These are phyloP conservation scores for Lagerstroemia speciosa DNA, from an alignment of 345 rosid genomes.

Conservation along the genomic window DNA sequence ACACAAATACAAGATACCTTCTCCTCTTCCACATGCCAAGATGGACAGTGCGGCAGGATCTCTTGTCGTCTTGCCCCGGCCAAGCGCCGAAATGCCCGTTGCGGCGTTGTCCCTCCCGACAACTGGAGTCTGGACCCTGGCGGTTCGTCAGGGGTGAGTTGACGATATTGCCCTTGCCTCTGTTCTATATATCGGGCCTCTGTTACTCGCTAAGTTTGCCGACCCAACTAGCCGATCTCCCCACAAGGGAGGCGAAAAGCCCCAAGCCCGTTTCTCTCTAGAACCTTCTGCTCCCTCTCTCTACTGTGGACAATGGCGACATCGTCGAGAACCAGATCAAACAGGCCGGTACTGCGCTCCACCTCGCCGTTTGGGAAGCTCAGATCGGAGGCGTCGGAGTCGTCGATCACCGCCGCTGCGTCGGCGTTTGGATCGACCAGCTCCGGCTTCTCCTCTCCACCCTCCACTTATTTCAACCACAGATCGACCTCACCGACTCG, in stretches of 20 bases:
- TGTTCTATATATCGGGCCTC: slow-evolving; percentile 40
- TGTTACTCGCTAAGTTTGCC: slow-evolving; percentile 70
- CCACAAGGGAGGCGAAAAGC: slow-evolving; percentile 8
- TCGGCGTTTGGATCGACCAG: slow-evolving; percentile 47
- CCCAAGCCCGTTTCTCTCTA: not conserved
- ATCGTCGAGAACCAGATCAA: slow-evolving; percentile 34
- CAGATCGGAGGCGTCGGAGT: slow-evolving; percentile 8
- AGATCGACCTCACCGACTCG: slow-evolving; percentile 65
- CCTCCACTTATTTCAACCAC: slow-evolving; percentile 19
- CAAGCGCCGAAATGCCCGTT: slow-evolving; percentile 19
- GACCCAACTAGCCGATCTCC: slow-evolving; percentile 39
- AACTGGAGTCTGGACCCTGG: slow-evolving; percentile 22
- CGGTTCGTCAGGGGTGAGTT: not conserved
- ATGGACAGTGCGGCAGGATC: slow-evolving; percentile 12
- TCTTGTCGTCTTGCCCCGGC: slow-evolving; percentile 5
- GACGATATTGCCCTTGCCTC: slow-evolving; percentile 16
- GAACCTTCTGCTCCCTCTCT: not conserved
- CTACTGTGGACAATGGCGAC: slow-evolving; percentile 17
- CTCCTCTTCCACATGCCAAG: slow-evolving; percentile 10
- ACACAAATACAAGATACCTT: too few relatives aligned
- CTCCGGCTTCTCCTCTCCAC: slow-evolving; percentile 9
- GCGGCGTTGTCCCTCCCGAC: too few relatives aligned
- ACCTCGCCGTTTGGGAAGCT: slow-evolving; percentile 41
- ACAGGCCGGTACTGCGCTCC: slow-evolving; percentile 47
- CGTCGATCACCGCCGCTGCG: slow-evolving; percentile 28